Conservation (phyloP, 108 stramenopile genomes). For the Cyclostephanos invisitatus region DNA sequence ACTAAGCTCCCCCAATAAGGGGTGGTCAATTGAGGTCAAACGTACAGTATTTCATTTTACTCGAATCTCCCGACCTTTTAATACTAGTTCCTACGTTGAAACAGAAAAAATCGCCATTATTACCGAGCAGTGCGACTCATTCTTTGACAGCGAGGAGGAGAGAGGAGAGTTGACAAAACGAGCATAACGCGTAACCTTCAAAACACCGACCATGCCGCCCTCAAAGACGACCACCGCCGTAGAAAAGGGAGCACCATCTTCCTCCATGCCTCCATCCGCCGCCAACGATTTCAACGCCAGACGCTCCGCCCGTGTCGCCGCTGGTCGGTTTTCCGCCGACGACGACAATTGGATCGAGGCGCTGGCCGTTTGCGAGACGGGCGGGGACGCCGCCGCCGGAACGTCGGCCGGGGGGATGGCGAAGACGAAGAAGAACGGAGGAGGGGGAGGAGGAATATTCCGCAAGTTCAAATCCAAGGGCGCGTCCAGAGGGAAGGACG, state of each 20-base stretch:
- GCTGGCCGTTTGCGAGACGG: slow-evolving; percentile 61
- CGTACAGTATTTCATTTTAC: too few species aligned
- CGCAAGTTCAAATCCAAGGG: slow-evolving; percentile 41
- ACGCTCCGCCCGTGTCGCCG: slow-evolving; percentile 57
- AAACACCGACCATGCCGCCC: slow-evolving; percentile 30
- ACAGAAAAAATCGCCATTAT: too few species aligned
- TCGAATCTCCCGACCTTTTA: too few species aligned
- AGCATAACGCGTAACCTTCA: too few species aligned
- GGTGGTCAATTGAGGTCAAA: too few species aligned
- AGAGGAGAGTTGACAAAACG: too few species aligned
- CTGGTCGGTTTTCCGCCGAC: slow-evolving; percentile 50
- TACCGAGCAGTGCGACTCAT: too few species aligned
- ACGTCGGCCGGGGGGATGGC: slow-evolving; percentile 2
- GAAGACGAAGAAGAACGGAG: slow-evolving; percentile 9
- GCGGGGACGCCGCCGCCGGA: neutral
- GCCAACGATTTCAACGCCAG: slow-evolving; percentile 53
- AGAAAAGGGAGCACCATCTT: neutral
- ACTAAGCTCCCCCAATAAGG: too few species aligned
- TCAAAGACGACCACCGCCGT: slow-evolving; percentile 15
- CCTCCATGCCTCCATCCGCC: neutral
- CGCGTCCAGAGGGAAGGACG: neutral
- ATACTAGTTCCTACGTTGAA: too few species aligned
- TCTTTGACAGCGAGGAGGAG: too few species aligned
- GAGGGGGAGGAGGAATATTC: slow-evolving; percentile 16
- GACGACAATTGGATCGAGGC: slow-evolving; percentile 81